These are phyloP conservation scores for Blastobotrys arbuscula DNA, from an alignment of 1,139 yeast genomes.

Conservation along the genomic window DNA sequence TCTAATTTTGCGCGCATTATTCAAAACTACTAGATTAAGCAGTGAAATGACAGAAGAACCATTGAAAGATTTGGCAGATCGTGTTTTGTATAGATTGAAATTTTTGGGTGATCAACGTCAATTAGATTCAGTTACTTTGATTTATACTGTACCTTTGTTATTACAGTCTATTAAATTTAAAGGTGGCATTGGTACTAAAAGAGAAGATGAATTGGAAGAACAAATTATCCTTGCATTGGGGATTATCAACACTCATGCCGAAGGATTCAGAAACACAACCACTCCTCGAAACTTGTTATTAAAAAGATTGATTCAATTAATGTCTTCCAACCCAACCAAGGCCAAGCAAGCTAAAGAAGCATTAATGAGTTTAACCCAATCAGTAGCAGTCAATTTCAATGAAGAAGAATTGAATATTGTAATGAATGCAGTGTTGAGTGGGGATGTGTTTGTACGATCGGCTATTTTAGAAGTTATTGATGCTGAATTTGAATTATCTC, in stretches of 20 bases:
- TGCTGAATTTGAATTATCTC: constrained; percentile 75
- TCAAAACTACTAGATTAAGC: constrained; percentile 26
- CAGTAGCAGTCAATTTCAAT: constrained; percentile 57
- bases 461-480: constrained; percentile 80
- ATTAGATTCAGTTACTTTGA: constrained; percentile 61
- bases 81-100: constrained; percentile 70
- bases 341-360: constrained; percentile 82
- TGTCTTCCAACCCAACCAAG: constrained; percentile 63
- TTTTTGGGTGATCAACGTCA: constrained; percentile 68
- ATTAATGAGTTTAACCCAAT: constrained; percentile 66
- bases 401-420: constrained; percentile 54
- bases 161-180: constrained; percentile 37
- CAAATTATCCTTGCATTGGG: constrained; percentile 74
- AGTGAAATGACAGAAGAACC: constrained; percentile 47
- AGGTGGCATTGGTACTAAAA: constrained; percentile 53
- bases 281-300: constrained; percentile 68
- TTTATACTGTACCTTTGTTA: constrained; percentile 70
- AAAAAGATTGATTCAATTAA: constrained; percentile 54
- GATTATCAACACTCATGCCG: constrained; percentile 70
- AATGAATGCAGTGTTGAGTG: constrained; percentile 52
- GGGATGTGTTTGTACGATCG: constrained; percentile 66
- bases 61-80: constrained; percentile 49
- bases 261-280: constrained; percentile 56
- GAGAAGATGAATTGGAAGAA: constrained; percentile 85
- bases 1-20: constrained; percentile 52